Evolutionary conservation across 345 rosid genomes (phyloP).

Genomic region (Leavenworthia alabamica): DNA sequence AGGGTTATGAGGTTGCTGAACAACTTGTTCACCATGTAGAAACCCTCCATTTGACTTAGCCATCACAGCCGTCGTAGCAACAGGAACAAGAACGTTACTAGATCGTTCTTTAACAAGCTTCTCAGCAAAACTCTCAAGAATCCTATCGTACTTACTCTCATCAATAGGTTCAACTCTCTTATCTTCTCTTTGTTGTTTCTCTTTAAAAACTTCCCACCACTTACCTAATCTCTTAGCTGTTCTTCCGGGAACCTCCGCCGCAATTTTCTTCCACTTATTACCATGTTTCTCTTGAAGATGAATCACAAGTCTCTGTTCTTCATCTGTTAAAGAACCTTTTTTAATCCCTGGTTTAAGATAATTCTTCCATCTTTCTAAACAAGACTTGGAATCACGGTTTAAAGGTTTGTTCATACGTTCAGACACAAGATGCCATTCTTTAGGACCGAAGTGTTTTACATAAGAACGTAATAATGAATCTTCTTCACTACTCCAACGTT

Average conservation of each 20-base stretch:
- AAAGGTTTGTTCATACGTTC: conserved; percentile 83
- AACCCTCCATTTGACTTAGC: conserved; percentile 70
- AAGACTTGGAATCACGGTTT: conserved; percentile 90
- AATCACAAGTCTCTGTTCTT: conserved; percentile 88
- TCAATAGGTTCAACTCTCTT: conserved; percentile 66
- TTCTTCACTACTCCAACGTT: conserved; percentile 99
- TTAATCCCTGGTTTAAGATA: conserved; percentile 97
- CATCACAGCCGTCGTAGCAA: conserved; percentile 43
- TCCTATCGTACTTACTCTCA: conserved; percentile 82
- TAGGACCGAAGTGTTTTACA: conserved; percentile 89
- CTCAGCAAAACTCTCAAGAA: conserved; percentile 89
- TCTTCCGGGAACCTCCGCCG: conserved; percentile 92
- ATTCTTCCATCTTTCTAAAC: conserved; percentile 94
- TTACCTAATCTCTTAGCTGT: conserved; percentile 92
- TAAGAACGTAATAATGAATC: conserved; percentile 78
- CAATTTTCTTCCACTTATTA: conserved; percentile 99
- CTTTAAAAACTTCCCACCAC: conserved; percentile 99
- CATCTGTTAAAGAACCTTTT: conserved; percentile 88
- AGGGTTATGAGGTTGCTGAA: conserved; percentile 35
- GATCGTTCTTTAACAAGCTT: conserved; percentile 78
- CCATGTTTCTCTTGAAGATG: conserved; percentile 91
- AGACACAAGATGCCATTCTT: conserved; percentile 93
- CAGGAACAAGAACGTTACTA: conserved; percentile 17
- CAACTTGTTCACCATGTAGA: conserved; percentile 42
- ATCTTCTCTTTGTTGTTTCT: conserved; percentile 88